Base-by-base conservation (phyloP, 345 rosid genomes). In the Hevea brasiliensis region DNA sequence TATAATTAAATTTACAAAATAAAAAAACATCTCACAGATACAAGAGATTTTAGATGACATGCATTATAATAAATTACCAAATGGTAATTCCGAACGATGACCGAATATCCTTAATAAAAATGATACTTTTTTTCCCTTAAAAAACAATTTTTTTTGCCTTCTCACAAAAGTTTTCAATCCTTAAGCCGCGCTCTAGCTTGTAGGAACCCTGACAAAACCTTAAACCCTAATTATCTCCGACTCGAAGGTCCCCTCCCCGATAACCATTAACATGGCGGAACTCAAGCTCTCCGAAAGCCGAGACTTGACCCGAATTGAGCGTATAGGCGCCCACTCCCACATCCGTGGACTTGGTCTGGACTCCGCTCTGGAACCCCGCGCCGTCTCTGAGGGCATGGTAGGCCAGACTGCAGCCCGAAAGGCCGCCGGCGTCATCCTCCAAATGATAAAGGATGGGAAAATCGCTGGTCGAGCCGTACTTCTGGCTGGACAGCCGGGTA, bases 251-350 rank as follows among this genome's bases (percentile, higher is more conserved):
- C 4, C 27, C 23, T 21, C 32, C 47, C 9, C 61, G 13, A 6
- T 14, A 47, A 37, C 10, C 11, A 10, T 29, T 58, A 47, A 65
- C 29, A 94, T 94, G 98, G 91, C 88, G 58, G 95, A 92, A 81
- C 79, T 92, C 18, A 92, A 87, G 80, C 85, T 95, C 8, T 88
- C 98, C 0, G 97, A 90, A 68, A 78, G 80, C 66, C 87, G 90
- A 23, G 98, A 94, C 79, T 83, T 94, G 9, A 94, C 98, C 55
- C 89, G 98, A 81, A 90, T 94, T 5, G 98, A 94, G 81, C 87
- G 97, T 58, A 92, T 90, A 20, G 98, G 98, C 14, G 97, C 98
- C 20, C 98, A 94, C 83, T 94, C 98, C 20, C 98, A 92, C 83
- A 92, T 94, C 79, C 88, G 96, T 9, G 98, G 98, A 7, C 85